These are phyloP conservation scores for Pisolithus tinctorius DNA, from an alignment of 768 basidiomycete genomes.

Conservation along the genomic window DNA sequence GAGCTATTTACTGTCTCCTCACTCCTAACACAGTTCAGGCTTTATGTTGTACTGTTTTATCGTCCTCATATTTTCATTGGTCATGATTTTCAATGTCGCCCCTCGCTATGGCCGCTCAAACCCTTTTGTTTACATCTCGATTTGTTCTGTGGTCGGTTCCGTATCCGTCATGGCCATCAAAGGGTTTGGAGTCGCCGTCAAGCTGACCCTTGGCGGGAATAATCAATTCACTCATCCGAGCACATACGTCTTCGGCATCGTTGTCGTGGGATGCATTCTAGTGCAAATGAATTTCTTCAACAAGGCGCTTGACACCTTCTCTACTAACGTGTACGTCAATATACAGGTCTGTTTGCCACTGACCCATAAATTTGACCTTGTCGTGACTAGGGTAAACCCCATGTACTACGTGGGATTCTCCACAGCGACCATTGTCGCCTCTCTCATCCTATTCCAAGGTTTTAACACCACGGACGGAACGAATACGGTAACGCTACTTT, in stretches of 20 bases:
- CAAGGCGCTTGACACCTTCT: constrained; percentile 94
- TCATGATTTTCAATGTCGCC: constrained; percentile 83
- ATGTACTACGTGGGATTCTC: constrained; percentile 98
- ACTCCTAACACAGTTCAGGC: constrained; percentile 40
- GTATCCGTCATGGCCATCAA: constrained; percentile 99
- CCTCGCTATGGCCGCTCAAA: constrained; percentile 84
- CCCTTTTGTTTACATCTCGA: constrained; percentile 90
- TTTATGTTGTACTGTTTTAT: constrained; percentile 89
- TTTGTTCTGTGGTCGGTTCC: constrained; percentile 93
- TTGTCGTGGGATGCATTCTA: constrained; percentile 78
- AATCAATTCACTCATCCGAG: constrained; percentile 94
- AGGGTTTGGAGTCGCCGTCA: constrained; percentile 94
- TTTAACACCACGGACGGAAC: constrained; percentile 83
- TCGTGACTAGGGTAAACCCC: constrained; percentile 73
- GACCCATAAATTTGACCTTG: not conserved
- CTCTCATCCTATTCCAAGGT: constrained; percentile 94
- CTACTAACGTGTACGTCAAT: constrained; percentile 85
- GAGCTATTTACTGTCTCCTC: not conserved
- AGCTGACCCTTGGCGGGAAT: constrained; percentile 85
- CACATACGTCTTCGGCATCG: constrained; percentile 92
- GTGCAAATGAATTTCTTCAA: constrained; percentile 97
- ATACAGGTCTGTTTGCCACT: not conserved
- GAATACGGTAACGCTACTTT: constrained; percentile 81
- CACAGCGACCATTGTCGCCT: constrained; percentile 86
- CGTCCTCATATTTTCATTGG: constrained; percentile 69